A percentile compares a stretch with the other conserved stretches of the same genome.
phyloP scores from a whole-genome alignment of 2,329 filamentous ascomycete genomes.

The Stagonosporopsis tanaceti region DNA sequence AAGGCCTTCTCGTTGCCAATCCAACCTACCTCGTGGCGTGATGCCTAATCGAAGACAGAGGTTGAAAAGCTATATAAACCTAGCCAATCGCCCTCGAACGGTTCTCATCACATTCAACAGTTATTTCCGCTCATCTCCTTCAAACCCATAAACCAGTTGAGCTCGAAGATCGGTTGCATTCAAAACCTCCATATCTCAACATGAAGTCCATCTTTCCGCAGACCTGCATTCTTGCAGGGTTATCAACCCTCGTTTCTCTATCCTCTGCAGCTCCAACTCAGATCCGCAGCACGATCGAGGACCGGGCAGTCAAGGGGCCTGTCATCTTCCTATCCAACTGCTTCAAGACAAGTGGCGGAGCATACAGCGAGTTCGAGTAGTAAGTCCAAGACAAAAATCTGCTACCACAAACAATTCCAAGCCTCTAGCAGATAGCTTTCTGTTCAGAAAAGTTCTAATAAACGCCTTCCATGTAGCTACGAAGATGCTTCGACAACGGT shows the following conservation, averaged over 20 bases:
- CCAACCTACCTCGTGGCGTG: background rate
- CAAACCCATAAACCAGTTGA: background rate
- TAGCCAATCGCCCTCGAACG: background rate
- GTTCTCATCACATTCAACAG: background rate
- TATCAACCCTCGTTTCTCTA: background rate
- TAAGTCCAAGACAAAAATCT: background rate
- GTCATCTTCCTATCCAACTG: slow-evolving; percentile 8
- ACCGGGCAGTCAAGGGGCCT: slow-evolving; percentile 4
- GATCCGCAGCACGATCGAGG: background rate
- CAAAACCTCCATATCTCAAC: background rate
- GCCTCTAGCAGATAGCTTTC: no score
- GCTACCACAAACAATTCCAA: background rate
- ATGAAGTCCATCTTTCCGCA: slow-evolving; percentile 1
- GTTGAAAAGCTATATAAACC: slow-evolving; percentile 1
- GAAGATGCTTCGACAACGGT: slow-evolving; percentile 1
- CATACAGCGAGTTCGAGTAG: slow-evolving; percentile 5
- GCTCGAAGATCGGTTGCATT: background rate
- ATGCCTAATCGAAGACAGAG: background rate
- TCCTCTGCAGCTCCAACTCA: slow-evolving; percentile 1
- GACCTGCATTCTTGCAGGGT: background rate
- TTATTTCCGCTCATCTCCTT: background rate
- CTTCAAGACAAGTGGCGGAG: slow-evolving; percentile 1
- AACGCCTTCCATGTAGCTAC: background rate
- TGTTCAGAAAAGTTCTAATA: background rate
- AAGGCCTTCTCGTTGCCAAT: background rate